phyloP scores from a whole-genome alignment of 257 asterid species.

The Fraxinus quadrangulata region DNA sequence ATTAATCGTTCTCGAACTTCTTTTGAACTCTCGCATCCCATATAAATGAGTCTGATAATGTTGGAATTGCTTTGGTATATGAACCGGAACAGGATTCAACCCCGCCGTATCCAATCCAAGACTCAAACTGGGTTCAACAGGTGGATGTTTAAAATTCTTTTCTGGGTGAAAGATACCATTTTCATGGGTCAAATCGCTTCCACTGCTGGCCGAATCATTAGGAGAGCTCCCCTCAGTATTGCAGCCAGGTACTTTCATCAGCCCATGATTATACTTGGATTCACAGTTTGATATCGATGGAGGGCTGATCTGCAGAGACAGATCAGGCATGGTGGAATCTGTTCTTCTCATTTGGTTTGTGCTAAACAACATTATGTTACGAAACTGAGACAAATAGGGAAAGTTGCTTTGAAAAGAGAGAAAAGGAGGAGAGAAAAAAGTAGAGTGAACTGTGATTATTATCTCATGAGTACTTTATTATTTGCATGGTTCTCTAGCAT shows the following conservation, averaged over 20 bases:
- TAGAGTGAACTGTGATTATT: slow-evolving; percentile 29
- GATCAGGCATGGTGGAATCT: slow-evolving; percentile 54
- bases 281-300: slow-evolving; percentile 33
- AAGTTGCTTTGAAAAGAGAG: slow-evolving; percentile 26
- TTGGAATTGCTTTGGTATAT: slow-evolving; percentile 30
- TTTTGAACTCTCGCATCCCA: slow-evolving; percentile 52
- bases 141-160: slow-evolving; percentile 16
- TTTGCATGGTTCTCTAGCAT: slow-evolving; percentile 44
- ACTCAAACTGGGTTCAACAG: slow-evolving; percentile 43
- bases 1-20: slow-evolving; percentile 42
- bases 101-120: slow-evolving; percentile 44
- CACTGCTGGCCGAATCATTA: slow-evolving; percentile 64
- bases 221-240: slow-evolving; percentile 35
- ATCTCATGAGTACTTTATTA: slow-evolving; percentile 61
- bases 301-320: slow-evolving; percentile 72
- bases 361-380: slow-evolving; percentile 31
- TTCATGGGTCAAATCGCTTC: slow-evolving; percentile 75
- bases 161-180: slow-evolving; percentile 30
- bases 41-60: slow-evolving; percentile 46
- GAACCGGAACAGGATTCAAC: slow-evolving; percentile 6
- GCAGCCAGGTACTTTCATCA: slow-evolving; percentile 14
- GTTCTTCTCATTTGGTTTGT: slow-evolving; percentile 36
- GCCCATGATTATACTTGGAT: slow-evolving; percentile 6
- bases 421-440: slow-evolving; percentile 17
- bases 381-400: background rate